phyloP scores from a whole-genome alignment of 345 rosid species.

The Bruguiera gymnorhiza region DNA sequence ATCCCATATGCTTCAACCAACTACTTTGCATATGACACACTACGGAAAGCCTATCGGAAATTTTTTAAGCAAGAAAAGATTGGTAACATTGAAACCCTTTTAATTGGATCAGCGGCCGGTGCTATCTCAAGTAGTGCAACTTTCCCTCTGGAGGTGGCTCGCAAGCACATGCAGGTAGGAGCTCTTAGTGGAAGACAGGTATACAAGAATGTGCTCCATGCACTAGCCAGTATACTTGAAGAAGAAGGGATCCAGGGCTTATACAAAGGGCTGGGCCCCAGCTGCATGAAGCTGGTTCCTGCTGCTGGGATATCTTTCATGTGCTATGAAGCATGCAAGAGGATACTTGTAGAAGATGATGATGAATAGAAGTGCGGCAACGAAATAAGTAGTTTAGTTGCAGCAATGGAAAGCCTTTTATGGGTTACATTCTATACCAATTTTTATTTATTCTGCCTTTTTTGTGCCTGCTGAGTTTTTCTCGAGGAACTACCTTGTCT shows the following conservation, averaged over 20 bases:
- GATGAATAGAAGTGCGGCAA: constrained; percentile 29
- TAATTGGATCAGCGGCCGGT: constrained; percentile 84
- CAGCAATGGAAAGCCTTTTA: background rate
- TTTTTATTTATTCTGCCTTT: constrained; percentile 2
- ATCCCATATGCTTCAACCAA: constrained; percentile 92
- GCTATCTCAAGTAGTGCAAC: constrained; percentile 91
- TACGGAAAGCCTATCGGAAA: constrained; percentile 64
- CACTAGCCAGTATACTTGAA: constrained; percentile 75
- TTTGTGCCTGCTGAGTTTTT: background rate
- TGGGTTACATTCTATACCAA: background rate
- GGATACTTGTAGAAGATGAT: constrained; percentile 64
- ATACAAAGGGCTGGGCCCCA: constrained; percentile 88
- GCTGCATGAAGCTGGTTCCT: constrained; percentile 93
- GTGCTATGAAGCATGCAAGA: constrained; percentile 97
- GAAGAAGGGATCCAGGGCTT: constrained; percentile 76
- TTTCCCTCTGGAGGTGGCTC: constrained; percentile 93
- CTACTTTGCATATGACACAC: constrained; percentile 85
- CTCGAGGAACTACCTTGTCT: background rate
- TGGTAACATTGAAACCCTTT: constrained; percentile 82
- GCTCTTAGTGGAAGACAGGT: constrained; percentile 84
- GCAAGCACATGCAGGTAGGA: constrained; percentile 98
- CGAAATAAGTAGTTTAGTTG: background rate
- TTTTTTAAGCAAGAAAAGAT: constrained; percentile 72
- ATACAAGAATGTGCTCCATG: constrained; percentile 80
- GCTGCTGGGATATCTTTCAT: constrained; percentile 99